phyloP scores from a whole-genome alignment of 441 rosid species.

The Adansonia grandidieri region DNA sequence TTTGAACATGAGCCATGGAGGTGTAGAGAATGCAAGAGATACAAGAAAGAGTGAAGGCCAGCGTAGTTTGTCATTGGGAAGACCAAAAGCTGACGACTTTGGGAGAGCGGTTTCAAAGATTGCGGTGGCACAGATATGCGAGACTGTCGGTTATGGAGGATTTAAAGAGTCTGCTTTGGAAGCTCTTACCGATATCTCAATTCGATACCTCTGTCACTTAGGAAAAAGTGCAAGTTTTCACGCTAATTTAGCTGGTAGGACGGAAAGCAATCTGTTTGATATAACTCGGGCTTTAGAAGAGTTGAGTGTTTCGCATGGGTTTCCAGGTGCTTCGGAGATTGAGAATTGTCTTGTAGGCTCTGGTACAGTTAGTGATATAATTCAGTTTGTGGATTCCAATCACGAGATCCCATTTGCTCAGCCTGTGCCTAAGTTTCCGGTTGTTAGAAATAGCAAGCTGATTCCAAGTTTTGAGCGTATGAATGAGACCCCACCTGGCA shows the following conservation, averaged over 20 bases:
- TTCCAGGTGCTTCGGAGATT: constrained; percentile 42
- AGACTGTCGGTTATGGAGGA: constrained; percentile 69
- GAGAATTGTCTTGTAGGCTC: constrained; percentile 51
- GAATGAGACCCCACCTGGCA: constrained; percentile 75
- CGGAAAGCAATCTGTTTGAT: constrained; percentile 77
- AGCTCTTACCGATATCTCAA: constrained; percentile 59
- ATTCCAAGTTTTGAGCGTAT: constrained; percentile 78
- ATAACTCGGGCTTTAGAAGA: constrained; percentile 72
- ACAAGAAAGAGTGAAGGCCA: constrained; percentile 30
- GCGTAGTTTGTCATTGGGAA: constrained; percentile 34
- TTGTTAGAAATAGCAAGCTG: constrained; percentile 45
- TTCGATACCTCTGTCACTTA: constrained; percentile 66
- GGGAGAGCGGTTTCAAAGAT: constrained; percentile 63
- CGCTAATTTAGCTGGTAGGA: constrained; percentile 83
- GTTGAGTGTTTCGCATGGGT: constrained; percentile 45
- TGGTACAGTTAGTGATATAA: constrained; percentile 52
- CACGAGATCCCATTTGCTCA: constrained; percentile 73
- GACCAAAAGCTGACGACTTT: constrained; percentile 59
- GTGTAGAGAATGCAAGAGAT: constrained; percentile 39
- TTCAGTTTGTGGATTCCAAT: constrained; percentile 48
- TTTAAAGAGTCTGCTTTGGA: constrained; percentile 73
- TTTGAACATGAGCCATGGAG: constrained; percentile 77
- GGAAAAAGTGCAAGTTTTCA: constrained; percentile 63
- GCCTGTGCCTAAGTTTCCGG: constrained; percentile 70
- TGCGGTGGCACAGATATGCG: constrained; percentile 87